These are phyloP conservation scores for Lignosus rhinocerotis DNA, from an alignment of 1,284 basidiomycete species.

Conservation along the genomic window DNA sequence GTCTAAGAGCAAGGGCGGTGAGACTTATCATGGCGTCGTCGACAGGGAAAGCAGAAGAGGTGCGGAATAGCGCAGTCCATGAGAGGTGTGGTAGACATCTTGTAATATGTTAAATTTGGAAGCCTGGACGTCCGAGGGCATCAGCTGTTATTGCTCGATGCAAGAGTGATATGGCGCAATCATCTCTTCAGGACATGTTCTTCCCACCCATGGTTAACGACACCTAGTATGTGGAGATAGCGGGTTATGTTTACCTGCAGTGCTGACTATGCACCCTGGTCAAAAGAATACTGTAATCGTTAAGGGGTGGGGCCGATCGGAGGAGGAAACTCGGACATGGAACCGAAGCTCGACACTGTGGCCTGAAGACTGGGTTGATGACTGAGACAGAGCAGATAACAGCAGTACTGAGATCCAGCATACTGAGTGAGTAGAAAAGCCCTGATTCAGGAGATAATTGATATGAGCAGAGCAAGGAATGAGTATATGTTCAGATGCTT, in stretches of 20 bases:
- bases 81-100: not conserved
- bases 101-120: not conserved
- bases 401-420: too few relatives aligned
- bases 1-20: not conserved
- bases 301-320: too few relatives aligned
- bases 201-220: not conserved
- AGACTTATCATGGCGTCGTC: not conserved
- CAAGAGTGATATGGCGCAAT: constrained; percentile 22
- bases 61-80: not conserved
- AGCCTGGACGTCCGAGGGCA: not conserved
- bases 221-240: not conserved
- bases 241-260: not conserved
- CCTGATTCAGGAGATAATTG: too few relatives aligned
- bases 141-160: constrained; percentile 14
- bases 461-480: too few relatives aligned
- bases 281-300: too few relatives aligned
- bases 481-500: too few relatives aligned
- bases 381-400: too few relatives aligned
- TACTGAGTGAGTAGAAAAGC: too few relatives aligned
- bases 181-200: constrained; percentile 4
- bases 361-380: too few relatives aligned
- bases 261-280: not conserved
- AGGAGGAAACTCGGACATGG: too few relatives aligned
- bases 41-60: too few relatives aligned
- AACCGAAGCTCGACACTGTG: too few relatives aligned